Evolutionary conservation across 495 filamentous ascomycete genomes (phyloP).

Genomic region (Podospora conica): DNA sequence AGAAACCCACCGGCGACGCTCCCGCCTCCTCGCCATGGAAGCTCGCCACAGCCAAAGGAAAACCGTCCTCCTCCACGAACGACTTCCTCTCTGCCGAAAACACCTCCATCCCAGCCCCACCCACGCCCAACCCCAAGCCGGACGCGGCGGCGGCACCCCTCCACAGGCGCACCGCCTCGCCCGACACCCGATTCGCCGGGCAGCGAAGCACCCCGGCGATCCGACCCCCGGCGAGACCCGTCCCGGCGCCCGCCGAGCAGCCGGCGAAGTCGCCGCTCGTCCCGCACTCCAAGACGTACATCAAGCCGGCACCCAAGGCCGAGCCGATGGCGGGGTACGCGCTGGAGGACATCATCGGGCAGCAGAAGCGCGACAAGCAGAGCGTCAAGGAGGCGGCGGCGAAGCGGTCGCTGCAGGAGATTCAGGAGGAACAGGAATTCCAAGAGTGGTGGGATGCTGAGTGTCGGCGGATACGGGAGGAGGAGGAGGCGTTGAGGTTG

Average conservation of each 20-base stretch:
- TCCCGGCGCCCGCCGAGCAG: not conserved
- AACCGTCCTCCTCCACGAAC: conserved; percentile 26
- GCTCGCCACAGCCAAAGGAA: conserved; percentile 33
- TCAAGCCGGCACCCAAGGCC: conserved; percentile 37
- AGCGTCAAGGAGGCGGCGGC: conserved; percentile 73
- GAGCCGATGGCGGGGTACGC: conserved; percentile 60
- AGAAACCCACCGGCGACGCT: conserved; percentile 17
- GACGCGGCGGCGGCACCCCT: conserved; percentile 31
- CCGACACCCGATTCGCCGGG: conserved; percentile 50
- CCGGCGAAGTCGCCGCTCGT: conserved; percentile 23
- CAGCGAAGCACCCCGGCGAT: conserved; percentile 29
- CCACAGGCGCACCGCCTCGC: conserved; percentile 44
- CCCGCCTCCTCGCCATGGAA: conserved; percentile 67
- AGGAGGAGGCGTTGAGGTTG: conserved; percentile 47
- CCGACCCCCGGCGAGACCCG: not conserved
- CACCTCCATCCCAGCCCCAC: conserved; percentile 44
- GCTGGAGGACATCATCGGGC: conserved; percentile 80
- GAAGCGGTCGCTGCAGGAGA: conserved; percentile 83
- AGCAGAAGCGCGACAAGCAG: conserved; percentile 81
- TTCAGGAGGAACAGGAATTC: conserved; percentile 94
- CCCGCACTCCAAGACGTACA: conserved; percentile 48
- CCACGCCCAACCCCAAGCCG: conserved; percentile 35
- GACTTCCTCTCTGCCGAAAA: conserved; percentile 22
- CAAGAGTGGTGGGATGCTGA: conserved; percentile 98
- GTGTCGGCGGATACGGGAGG: conserved; percentile 59